Percentiles rank a stretch among this genome's conserved stretches.
phyloP scores from a whole-genome alignment of 352 stramenopile species.

The Pythium coloratum region DNA sequence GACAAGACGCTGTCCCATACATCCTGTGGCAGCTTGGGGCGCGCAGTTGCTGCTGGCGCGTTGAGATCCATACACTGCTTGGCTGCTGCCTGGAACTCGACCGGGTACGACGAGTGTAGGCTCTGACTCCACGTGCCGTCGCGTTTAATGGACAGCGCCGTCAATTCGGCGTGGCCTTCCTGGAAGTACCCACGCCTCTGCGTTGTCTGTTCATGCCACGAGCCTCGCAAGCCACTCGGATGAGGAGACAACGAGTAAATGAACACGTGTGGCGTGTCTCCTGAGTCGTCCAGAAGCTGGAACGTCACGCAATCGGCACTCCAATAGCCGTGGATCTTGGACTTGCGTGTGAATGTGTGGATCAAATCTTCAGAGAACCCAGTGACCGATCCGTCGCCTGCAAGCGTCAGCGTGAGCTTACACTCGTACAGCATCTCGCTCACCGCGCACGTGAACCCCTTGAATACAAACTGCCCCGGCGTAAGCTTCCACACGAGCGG shows the following conservation, averaged over 20 bases:
- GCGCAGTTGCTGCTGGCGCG: background rate
- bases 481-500: conserved; percentile 36
- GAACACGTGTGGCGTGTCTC: conserved; percentile 11
- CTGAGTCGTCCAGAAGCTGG: conserved; percentile 14
- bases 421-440: conserved; percentile 79
- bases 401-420: conserved; percentile 45
- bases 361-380: conserved; percentile 51
- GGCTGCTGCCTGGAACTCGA: conserved; percentile 17
- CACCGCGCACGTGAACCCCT: conserved; percentile 53
- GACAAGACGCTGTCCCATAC: conserved; percentile 15
- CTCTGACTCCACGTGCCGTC: conserved; percentile 4
- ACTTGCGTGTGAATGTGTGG: conserved; percentile 43
- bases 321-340: conserved; percentile 45
- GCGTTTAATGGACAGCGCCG: background rate
- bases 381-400: conserved; percentile 31
- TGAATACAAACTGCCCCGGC: conserved; percentile 49
- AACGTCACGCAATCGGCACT: conserved; percentile 18
- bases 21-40: conserved; percentile 3
- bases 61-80: conserved; percentile 7
- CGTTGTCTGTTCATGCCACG: conserved; percentile 15
- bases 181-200: conserved; percentile 20
- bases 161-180: conserved; percentile 20
- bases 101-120: conserved; percentile 4
- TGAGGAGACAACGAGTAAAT: conserved; percentile 19
- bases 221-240: conserved; percentile 17